phyloP scores from a whole-genome alignment of 1,284 basidiomycete species.

The Ganoderma multipileum region DNA sequence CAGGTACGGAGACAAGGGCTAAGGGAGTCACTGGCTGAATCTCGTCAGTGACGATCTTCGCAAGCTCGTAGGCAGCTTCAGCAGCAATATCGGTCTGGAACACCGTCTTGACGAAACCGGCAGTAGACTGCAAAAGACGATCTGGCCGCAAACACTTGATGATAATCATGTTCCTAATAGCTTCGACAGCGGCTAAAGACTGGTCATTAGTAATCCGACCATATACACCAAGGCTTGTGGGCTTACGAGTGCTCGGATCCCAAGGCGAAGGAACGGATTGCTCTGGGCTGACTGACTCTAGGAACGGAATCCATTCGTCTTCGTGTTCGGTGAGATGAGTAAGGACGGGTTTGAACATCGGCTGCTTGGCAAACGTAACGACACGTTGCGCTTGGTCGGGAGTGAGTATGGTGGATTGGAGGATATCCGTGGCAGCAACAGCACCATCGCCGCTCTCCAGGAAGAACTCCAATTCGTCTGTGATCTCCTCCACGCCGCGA shows the following conservation, averaged over 20 bases:
- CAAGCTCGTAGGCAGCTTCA: slow-evolving; percentile 78
- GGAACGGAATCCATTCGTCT: slow-evolving; percentile 81
- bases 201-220: background rate
- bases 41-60: slow-evolving; percentile 79
- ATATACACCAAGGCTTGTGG: slow-evolving; percentile 15
- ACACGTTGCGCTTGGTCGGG: slow-evolving; percentile 76
- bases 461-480: slow-evolving; percentile 89
- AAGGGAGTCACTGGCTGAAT: slow-evolving; percentile 83
- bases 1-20: slow-evolving; percentile 91
- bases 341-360: slow-evolving; percentile 82
- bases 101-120: slow-evolving; percentile 74
- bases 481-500: slow-evolving; percentile 78
- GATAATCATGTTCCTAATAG: slow-evolving; percentile 78
- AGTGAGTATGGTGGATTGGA: slow-evolving; percentile 57
- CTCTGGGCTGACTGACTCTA: slow-evolving; percentile 78
- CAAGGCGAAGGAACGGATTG: slow-evolving; percentile 77
- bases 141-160: slow-evolving; percentile 93
- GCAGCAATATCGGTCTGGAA: slow-evolving; percentile 84
- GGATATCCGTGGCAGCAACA: slow-evolving; percentile 46
- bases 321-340: slow-evolving; percentile 70
- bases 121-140: slow-evolving; percentile 83
- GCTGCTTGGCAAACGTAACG: slow-evolving; percentile 70
- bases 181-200: slow-evolving; percentile 67
- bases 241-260: slow-evolving; percentile 77
- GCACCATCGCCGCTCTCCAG: slow-evolving; percentile 85